phyloP scores from a whole-genome alignment of 305 asterid genomes.

The Fraxinus nigra region DNA sequence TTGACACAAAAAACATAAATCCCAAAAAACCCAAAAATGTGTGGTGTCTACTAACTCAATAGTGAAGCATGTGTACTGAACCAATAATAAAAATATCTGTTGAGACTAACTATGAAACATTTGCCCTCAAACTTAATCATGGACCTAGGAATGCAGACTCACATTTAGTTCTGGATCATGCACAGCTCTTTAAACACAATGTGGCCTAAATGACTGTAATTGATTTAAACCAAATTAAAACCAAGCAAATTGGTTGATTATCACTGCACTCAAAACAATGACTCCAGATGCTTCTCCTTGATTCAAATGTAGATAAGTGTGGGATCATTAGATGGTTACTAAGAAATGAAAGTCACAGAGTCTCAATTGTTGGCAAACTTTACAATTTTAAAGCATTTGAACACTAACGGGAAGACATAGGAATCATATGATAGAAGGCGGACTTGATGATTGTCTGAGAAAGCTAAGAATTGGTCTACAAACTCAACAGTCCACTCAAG shows the following conservation, averaged over 20 bases:
- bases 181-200: background rate
- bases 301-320: background rate
- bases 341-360: background rate
- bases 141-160: background rate
- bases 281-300: background rate
- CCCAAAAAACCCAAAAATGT: background rate
- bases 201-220: background rate
- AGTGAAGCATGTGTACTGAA: background rate
- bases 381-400: background rate
- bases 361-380: background rate
- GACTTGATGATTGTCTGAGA: background rate
- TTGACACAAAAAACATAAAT: background rate
- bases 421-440: background rate
- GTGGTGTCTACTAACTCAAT: background rate
- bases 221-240: conserved; percentile 1
- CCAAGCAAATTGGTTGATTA: background rate
- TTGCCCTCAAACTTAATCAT: background rate
- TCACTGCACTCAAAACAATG: background rate
- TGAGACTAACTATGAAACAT: background rate
- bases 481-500: background rate
- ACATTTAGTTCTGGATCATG: background rate
- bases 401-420: background rate
- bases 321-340: background rate
- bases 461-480: background rate
- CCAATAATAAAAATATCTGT: background rate